Base-by-base conservation (phyloP, 2,329 filamentous ascomycete species). In the Madurella fahalii region DNA sequence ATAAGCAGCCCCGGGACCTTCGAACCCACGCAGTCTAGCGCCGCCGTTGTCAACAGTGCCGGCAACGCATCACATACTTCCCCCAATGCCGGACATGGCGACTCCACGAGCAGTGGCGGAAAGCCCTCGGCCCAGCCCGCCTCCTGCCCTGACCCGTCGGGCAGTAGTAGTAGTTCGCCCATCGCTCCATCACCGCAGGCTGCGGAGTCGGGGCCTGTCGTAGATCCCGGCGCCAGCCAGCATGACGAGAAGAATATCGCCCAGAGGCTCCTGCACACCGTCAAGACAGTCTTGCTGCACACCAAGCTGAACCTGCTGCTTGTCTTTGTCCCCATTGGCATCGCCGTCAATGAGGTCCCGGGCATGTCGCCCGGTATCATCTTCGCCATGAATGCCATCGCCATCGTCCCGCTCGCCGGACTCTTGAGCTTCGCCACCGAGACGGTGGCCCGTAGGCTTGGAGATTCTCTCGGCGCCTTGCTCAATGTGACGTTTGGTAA, bases 401-500 rank as follows among this genome's bases (percentile, higher is more conserved):
- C 87, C 63, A 87, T 91, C 64, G 80, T 91, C 56, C 87, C 87
- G 25, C 75, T 91, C 58, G 87, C 87, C 47, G 87, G 84, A 53
- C 71, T 91, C 50, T 75, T 91, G 62, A 84, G 83, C 63, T 84
- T 84, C 71, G 87, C 87, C 37, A 91, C 87, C 15, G 87, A 91
- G 71, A 86, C 83, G 54, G 87, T 90, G 54, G 86, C 87, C 46
- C 79, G 79, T 60, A 82, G 83, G 62, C 78, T 91, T 71, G 87
- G 87, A 50, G 87, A 90, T 66, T 85, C 85, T 3, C 74, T 89
- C 44, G 86, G 86, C 52, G 86, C 87, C 34, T 70, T 90, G 63
- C 79, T 90, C 67, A 90, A 90, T 64, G 84, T 90, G 57, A 89
- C 86, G 9, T 89, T 90, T 73, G 86, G 87, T 62, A 90, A 91